Evolutionary conservation across 2,329 filamentous ascomycete genomes (phyloP).

Genomic region (Colletotrichum scovillei): DNA sequence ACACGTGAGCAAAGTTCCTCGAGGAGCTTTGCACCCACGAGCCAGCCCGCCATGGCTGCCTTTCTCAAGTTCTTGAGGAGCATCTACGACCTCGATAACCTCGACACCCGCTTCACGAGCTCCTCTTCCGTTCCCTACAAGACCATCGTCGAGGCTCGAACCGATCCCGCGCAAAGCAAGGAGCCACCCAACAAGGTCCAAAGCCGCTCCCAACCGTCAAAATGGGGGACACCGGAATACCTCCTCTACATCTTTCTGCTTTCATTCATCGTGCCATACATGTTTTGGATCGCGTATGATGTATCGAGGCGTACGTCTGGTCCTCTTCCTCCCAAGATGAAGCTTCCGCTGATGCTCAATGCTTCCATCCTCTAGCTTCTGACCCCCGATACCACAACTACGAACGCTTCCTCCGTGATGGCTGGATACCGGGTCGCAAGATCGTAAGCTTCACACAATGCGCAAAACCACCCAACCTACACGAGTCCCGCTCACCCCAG

Average conservation of each 20-base stretch:
- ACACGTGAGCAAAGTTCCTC: background rate
- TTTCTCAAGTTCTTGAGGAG: constrained; percentile 55
- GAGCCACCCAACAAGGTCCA: constrained; percentile 55
- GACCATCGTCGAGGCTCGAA: constrained; percentile 63
- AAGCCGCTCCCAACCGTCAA: constrained; percentile 67
- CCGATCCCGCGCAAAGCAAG: constrained; percentile 48
- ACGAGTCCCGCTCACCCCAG: background rate
- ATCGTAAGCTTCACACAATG: constrained; percentile 67
- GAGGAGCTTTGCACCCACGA: background rate
- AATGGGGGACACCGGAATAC: constrained; percentile 91
- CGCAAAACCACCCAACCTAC: constrained; percentile 18
- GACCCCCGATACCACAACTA: constrained; percentile 86
- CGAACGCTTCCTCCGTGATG: constrained; percentile 75
- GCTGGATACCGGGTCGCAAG: constrained; percentile 93
- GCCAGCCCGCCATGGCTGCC: constrained; percentile 50
- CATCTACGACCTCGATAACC: constrained; percentile 74
- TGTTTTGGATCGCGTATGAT: constrained; percentile 91
- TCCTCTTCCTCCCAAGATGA: background rate
- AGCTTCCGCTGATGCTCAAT: background rate
- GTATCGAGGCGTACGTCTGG: constrained; percentile 79
- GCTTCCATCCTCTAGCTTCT: constrained; percentile 66
- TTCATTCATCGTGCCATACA: constrained; percentile 75
- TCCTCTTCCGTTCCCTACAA: constrained; percentile 76
- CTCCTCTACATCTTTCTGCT: constrained; percentile 82
- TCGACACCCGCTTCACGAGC: constrained; percentile 73